A percentile compares a stretch with the other conserved stretches of the same genome.
Evolutionary conservation across 78 protist species (phyloP).

Genomic region (Dictyostelium citrinum): DNA sequence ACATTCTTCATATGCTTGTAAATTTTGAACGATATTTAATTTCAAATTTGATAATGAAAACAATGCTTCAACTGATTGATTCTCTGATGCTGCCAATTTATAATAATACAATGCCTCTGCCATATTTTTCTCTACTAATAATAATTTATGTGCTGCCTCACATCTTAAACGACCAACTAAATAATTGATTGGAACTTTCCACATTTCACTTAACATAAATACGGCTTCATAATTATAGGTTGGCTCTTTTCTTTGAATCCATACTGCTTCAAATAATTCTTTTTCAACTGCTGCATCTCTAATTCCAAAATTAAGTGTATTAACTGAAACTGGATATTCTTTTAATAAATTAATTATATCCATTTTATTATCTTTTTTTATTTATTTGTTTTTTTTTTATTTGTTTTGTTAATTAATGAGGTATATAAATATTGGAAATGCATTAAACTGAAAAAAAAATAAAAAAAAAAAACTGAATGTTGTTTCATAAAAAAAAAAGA

Average conservation of each 20-base stretch:
- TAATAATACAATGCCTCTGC: neutral
- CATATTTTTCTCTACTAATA: neutral
- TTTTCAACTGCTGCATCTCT: neutral
- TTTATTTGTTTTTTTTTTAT: neutral
- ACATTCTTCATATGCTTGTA: neutral
- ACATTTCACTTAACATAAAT: neutral
- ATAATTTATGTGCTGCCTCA: conserved; percentile 3
- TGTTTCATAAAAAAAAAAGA: too few species aligned
- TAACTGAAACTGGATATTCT: neutral
- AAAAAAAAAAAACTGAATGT: too few species aligned
- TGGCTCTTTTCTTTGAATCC: conserved; percentile 9
- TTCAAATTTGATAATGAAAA: conserved; percentile 11
- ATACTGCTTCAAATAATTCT: neutral
- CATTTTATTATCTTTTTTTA: neutral
- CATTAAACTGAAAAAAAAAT: too few species aligned
- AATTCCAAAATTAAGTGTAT: neutral
- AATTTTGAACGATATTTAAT: neutral
- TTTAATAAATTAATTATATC: neutral
- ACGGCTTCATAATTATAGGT: neutral
- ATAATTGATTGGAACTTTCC: neutral
- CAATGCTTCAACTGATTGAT: neutral
- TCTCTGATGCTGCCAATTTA: conserved; percentile 4
- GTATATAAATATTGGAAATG: too few species aligned
- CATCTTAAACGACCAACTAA: conserved; percentile 10
- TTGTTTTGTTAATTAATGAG: neutral